Evolutionary conservation across 83 land plant species (phyloP).

Genomic region (Picea abies): DNA sequence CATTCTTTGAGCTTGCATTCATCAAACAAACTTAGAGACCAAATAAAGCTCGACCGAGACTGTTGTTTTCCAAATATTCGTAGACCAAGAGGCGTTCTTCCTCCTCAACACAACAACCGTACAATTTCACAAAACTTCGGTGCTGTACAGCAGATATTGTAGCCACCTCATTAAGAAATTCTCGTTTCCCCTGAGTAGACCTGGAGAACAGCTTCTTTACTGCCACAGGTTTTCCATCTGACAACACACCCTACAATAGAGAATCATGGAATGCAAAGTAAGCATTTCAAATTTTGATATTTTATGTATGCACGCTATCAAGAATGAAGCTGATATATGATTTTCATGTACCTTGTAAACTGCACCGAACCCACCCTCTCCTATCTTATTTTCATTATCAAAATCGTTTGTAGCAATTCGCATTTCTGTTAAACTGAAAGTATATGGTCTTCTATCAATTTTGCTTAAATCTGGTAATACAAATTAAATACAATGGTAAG

Average conservation of each 20-base stretch:
- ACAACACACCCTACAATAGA: slow-evolving; percentile 5
- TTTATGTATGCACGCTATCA: not conserved
- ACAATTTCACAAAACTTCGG: not conserved
- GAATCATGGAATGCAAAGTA: not conserved
- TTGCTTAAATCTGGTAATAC: slow-evolving; percentile 12
- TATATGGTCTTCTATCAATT: slow-evolving; percentile 16
- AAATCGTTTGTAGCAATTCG: slow-evolving; percentile 17
- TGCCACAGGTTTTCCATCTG: slow-evolving; percentile 19
- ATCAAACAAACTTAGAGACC: not conserved
- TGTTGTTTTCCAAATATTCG: slow-evolving; percentile 24
- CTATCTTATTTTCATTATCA: slow-evolving; percentile 1
- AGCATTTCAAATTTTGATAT: not conserved
- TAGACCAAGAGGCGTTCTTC: slow-evolving; percentile 22
- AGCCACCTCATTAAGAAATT: slow-evolving; percentile 24
- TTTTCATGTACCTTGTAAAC: slow-evolving; percentile 16
- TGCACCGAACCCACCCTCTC: slow-evolving; percentile 4
- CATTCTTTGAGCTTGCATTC: no score
- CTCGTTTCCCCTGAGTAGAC: slow-evolving; percentile 16
- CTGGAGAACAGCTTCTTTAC: slow-evolving; percentile 23
- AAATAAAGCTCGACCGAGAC: slow-evolving; percentile 14
- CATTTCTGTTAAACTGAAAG: slow-evolving; percentile 20
- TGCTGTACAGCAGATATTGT: slow-evolving; percentile 14
- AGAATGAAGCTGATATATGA: not conserved
- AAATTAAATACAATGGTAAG: not conserved
- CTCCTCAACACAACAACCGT: not conserved